Percentiles rank a stretch among this genome's conserved stretches.
phyloP scores from a whole-genome alignment of 345 rosid species.

The Linum lewisii region DNA sequence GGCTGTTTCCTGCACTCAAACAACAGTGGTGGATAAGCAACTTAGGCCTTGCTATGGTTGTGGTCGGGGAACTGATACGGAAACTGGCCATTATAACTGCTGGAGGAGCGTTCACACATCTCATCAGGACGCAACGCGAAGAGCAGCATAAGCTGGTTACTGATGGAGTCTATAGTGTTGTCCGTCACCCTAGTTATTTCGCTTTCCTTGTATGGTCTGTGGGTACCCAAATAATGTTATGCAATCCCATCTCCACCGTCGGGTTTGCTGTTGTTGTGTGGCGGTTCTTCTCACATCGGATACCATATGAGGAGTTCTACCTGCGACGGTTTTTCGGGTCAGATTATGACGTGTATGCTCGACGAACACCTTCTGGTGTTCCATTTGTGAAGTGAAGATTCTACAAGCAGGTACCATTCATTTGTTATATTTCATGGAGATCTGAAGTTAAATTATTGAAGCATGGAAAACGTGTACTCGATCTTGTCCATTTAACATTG shows the following conservation, averaged over 20 bases:
- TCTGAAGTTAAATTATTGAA: not conserved
- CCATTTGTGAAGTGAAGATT: conserved; percentile 46
- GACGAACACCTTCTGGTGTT: conserved; percentile 48
- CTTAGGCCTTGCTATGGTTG: conserved; percentile 40
- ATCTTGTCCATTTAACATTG: not conserved
- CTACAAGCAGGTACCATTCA: not conserved
- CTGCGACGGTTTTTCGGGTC: conserved; percentile 58
- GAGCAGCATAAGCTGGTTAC: conserved; percentile 55
- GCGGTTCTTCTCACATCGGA: conserved; percentile 49
- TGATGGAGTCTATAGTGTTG: conserved; percentile 38
- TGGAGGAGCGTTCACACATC: conserved; percentile 59
- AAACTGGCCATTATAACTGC: conserved; percentile 62
- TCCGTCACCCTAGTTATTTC: conserved; percentile 61
- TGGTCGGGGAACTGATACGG: conserved; percentile 45
- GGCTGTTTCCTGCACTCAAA: conserved; percentile 44
- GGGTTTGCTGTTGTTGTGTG: conserved; percentile 55
- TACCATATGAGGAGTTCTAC: conserved; percentile 58
- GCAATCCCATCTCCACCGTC: conserved; percentile 49
- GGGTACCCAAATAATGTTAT: conserved; percentile 70
- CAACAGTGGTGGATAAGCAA: conserved; percentile 55
- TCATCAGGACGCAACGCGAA: conserved; percentile 40
- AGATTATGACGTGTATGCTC: conserved; percentile 42
- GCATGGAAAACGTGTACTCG: not conserved
- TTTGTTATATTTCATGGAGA: not conserved
- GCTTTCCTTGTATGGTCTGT: conserved; percentile 68